Evolutionary conservation across 371 early-diverging fungal species (phyloP).

Genomic region (Mortierella sp.): DNA sequence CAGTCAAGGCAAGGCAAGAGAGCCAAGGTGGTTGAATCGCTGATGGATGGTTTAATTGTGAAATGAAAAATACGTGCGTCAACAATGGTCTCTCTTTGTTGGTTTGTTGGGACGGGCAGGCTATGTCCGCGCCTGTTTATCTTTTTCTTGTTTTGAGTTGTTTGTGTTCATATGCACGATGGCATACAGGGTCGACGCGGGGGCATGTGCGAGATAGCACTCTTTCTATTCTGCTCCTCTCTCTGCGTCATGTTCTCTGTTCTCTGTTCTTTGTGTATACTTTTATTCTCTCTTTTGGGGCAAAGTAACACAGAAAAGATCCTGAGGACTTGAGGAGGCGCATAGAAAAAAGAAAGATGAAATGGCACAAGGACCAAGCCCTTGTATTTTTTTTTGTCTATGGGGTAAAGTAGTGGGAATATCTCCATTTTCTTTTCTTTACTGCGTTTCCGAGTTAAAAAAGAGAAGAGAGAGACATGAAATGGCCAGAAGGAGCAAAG

Average conservation of each 20-base stretch:
- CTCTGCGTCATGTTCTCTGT: background rate
- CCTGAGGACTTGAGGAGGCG: background rate
- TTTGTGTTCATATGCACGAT: too few relatives aligned
- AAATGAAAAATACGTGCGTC: background rate
- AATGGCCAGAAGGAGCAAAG: background rate
- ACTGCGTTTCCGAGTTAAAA: background rate
- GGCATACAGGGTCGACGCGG: too few relatives aligned
- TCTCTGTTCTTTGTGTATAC: too few relatives aligned
- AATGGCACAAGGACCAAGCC: background rate
- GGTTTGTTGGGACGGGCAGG: too few relatives aligned
- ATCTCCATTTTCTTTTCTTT: too few relatives aligned
- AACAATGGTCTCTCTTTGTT: too few relatives aligned
- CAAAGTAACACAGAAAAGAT: constrained; percentile 5
- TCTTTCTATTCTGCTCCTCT: background rate
- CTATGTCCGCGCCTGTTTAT: too few relatives aligned
- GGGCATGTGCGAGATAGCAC: background rate
- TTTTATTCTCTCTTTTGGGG: background rate
- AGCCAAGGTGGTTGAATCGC: background rate
- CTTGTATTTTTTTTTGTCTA: background rate
- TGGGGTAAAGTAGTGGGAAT: too few relatives aligned
- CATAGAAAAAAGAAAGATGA: background rate
- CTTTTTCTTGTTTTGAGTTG: too few relatives aligned
- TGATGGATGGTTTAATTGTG: background rate
- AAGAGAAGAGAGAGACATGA: background rate
- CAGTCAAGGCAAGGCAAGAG: background rate